Base-by-base conservation (phyloP, 306 rosid genomes). In the Acacia melanoxylon region DNA sequence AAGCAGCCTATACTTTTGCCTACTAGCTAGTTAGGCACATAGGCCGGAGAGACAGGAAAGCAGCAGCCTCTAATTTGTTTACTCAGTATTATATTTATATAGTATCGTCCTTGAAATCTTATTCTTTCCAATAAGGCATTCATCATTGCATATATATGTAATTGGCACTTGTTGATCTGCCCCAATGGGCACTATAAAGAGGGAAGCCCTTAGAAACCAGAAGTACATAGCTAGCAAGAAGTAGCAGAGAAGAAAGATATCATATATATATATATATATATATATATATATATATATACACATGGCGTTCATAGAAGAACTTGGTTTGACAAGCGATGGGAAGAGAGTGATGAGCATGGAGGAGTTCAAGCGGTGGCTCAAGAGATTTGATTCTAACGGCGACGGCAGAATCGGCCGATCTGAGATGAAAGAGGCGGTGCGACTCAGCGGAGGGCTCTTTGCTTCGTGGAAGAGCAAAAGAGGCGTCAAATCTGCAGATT, bases 341-440 rank as follows among this genome's bases (percentile, higher is more conserved):
- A 82, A 81, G 83, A 74, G 51, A 3, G 86, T 79, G 79, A 86
- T 86, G 88, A 86, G 82, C 17, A 15, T 82, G 72, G 86, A 86
- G 52, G 82, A 86, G 74, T 82, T 86, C 56, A 82, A 70, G 40
- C 48, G 51, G 52, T 86, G 88, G 88, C 66, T 86, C 51, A 86
- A 42, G 68, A 62, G 72, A 14, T 86, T 86, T 68, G 88, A 82
- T 52, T 1, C 71, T 29, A 74, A 78, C 41, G 54, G 70, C 1
- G 88, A 82, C 22, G 86, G 81, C 1, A 52, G 78, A 74, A 82
- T 85, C 56, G 82, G 86, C 86, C 71, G 74, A 27, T 22, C 52
- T 4, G 86, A 86, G 52, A 20, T 86, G 12, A 82, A 78, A 3
- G 78, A 52, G 11, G 86, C 63, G 7, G 74, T 68, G 78, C 78